Conservation (phyloP, 2,329 filamentous ascomycete genomes). For the Colletotrichum cordylinicola region DNA sequence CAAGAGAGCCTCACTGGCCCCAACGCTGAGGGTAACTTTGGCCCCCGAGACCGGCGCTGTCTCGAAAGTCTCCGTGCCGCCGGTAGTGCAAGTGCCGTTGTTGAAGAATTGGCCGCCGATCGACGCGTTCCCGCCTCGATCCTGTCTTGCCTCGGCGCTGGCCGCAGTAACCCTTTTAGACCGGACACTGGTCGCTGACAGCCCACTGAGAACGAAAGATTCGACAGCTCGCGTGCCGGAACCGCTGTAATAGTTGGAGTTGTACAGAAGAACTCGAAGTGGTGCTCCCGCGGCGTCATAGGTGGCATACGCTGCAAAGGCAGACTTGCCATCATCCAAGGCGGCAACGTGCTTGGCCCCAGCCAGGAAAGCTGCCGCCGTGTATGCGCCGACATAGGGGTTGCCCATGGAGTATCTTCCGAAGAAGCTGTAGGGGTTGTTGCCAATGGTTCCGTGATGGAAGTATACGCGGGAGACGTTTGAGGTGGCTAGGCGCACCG, state of each 20-base stretch:
- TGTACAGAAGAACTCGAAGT: constrained; percentile 45
- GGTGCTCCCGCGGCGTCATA: constrained; percentile 30
- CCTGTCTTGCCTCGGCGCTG: constrained; percentile 8
- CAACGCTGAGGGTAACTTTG: constrained; percentile 22
- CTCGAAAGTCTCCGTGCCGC: constrained; percentile 7
- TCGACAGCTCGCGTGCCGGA: background rate
- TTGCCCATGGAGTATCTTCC: constrained; percentile 53
- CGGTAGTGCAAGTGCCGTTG: background rate
- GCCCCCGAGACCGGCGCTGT: background rate
- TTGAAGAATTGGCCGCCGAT: constrained; percentile 11
- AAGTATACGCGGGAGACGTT: constrained; percentile 41
- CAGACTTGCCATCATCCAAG: constrained; percentile 46
- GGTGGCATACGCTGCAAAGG: constrained; percentile 52
- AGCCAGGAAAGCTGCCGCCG: constrained; percentile 50
- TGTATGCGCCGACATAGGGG: constrained; percentile 57
- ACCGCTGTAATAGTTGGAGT: constrained; percentile 46
- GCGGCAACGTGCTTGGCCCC: constrained; percentile 47
- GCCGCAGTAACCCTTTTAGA: constrained; percentile 3
- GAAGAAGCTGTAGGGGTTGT: constrained; percentile 56
- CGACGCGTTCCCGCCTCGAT: background rate
- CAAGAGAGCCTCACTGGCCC: constrained; percentile 16
- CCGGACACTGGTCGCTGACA: background rate
- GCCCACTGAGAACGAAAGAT: background rate
- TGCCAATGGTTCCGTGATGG: constrained; percentile 58
- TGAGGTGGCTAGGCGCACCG: constrained; percentile 2